Conservation (phyloP, 148 eudicot species). For the Vaccinium macrocarpon region DNA sequence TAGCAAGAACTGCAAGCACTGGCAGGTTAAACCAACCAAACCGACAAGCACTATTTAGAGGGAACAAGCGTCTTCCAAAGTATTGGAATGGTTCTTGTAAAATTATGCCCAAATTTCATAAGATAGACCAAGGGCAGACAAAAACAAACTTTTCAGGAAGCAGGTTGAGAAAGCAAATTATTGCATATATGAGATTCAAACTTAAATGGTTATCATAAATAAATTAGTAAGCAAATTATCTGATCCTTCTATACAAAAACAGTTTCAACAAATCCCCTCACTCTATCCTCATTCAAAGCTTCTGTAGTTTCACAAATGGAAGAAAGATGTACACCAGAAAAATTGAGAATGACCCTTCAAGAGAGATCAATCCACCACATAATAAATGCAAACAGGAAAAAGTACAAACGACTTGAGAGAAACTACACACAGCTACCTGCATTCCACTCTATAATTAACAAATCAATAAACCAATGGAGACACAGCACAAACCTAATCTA, state of each 20-base stretch:
- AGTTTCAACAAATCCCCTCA: conserved; percentile 24
- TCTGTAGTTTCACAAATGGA: conserved; percentile 10
- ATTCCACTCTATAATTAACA: conserved; percentile 27
- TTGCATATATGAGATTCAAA: neutral
- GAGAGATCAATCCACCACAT: neutral
- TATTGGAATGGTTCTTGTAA: neutral
- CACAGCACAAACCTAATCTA: conserved; percentile 27
- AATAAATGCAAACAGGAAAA: conserved; percentile 13
- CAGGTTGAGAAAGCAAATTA: neutral
- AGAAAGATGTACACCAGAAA: conserved; percentile 29
- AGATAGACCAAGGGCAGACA: neutral
- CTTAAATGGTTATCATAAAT: neutral
- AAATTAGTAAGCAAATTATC: conserved; percentile 8
- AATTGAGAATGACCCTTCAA: conserved; percentile 5
- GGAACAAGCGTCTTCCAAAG: neutral
- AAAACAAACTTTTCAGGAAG: neutral
- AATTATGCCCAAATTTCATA: neutral
- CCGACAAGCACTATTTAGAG: neutral
- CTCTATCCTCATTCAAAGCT: conserved; percentile 9
- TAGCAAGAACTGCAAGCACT: too few relatives aligned
- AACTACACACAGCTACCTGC: conserved; percentile 31
- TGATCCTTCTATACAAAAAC: conserved; percentile 26
- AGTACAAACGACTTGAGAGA: conserved; percentile 14
- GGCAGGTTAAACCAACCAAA: neutral
- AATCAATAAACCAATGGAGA: conserved; percentile 34